These are phyloP conservation scores for Auriscalpium vulgare DNA, from an alignment of 768 basidiomycete genomes.

Conservation along the genomic window DNA sequence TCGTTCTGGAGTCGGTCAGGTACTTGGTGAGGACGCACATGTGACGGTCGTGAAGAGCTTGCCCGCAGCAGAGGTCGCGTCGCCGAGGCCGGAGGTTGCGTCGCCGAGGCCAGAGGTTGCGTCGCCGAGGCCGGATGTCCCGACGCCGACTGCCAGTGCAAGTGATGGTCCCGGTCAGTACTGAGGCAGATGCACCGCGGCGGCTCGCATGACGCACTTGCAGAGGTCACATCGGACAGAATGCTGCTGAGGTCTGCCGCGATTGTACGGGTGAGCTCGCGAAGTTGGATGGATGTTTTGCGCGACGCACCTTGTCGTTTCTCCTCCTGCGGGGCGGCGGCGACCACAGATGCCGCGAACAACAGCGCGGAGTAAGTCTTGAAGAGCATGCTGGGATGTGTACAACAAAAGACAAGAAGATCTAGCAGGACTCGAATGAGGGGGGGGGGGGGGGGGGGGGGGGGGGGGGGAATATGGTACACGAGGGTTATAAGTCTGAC, in stretches of 20 bases:
- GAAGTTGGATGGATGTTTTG: too few species aligned
- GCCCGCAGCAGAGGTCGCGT: not conserved
- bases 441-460: too few species aligned
- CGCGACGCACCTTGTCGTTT: not conserved
- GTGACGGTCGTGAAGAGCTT: constrained; percentile 5
- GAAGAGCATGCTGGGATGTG: not conserved
- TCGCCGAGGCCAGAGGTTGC: not conserved
- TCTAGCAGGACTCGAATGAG: not conserved
- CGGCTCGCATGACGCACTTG: too few species aligned
- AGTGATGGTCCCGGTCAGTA: too few species aligned
- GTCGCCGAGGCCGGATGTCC: not conserved
- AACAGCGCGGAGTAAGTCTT: not conserved
- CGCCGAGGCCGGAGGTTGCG: not conserved
- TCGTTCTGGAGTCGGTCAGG: too few species aligned
- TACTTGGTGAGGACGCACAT: constrained; percentile 1
- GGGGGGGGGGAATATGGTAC: not conserved
- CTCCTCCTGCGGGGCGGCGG: not conserved
- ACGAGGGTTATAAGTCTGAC: too few species aligned
- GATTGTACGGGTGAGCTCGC: too few species aligned
- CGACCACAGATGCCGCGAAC: not conserved
- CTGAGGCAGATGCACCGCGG: too few species aligned
- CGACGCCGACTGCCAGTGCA: too few species aligned
- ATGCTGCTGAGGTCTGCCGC: too few species aligned
- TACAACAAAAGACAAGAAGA: not conserved
- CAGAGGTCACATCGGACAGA: not conserved